Conservation (phyloP, 345 rosid genomes). For the Zanthoxylum bungeanum region DNA sequence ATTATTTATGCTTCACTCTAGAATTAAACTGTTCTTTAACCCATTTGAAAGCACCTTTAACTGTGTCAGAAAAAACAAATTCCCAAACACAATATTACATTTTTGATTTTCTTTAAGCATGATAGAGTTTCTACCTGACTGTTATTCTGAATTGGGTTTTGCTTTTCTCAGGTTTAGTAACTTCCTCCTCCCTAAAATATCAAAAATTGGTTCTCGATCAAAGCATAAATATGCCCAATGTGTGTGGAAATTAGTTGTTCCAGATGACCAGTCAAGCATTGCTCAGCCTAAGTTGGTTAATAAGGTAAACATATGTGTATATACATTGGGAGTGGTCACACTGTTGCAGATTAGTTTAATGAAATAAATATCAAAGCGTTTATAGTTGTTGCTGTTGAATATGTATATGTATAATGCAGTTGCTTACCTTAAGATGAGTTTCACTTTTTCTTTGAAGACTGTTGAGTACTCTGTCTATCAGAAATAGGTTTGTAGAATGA, state of each 20-base stretch:
- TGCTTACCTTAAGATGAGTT: neutral
- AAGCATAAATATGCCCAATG: slow-evolving; percentile 46
- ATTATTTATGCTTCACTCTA: neutral
- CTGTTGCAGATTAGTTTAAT: neutral
- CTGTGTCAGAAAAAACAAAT: neutral
- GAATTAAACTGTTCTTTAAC: no score
- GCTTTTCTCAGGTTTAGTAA: slow-evolving; percentile 40
- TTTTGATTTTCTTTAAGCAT: slow-evolving; percentile 1
- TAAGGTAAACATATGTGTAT: slow-evolving; percentile 33
- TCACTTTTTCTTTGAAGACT: neutral
- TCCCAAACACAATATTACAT: neutral
- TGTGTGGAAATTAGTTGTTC: slow-evolving; percentile 36
- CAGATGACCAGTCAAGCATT: slow-evolving; percentile 28
- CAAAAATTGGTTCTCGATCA: slow-evolving; percentile 40
- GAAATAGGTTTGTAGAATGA: neutral
- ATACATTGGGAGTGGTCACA: neutral
- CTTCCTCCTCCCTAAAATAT: slow-evolving; percentile 30
- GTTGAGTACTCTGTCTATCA: neutral
- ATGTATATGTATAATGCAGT: neutral
- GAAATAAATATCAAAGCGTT: neutral
- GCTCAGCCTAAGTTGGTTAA: slow-evolving; percentile 45
- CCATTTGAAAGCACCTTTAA: neutral
- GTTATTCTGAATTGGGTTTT: slow-evolving; percentile 5
- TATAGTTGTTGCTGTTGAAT: neutral
- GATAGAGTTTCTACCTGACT: neutral